Evolutionary conservation across 352 stramenopile genomes (phyloP).

Genomic region (Plasmopara muralis): DNA sequence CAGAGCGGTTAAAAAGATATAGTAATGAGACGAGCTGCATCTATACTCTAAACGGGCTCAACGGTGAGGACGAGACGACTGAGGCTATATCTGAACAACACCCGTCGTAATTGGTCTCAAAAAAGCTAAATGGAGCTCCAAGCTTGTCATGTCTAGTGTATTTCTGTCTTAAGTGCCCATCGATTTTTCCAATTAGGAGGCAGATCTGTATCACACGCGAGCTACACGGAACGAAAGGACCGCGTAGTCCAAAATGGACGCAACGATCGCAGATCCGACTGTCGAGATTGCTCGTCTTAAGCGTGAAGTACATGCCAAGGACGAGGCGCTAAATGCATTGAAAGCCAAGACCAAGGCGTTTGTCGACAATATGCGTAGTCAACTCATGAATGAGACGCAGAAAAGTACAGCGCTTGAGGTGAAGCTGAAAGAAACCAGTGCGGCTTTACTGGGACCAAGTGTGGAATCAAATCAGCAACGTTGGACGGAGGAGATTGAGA

Average conservation of each 20-base stretch:
- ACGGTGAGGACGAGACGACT: conserved; percentile 9
- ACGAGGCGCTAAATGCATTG: conserved; percentile 72
- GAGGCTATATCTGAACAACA: conserved; percentile 10
- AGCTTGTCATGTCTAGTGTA: conserved; percentile 11
- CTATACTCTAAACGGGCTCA: conserved; percentile 7
- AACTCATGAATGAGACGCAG: conserved; percentile 59
- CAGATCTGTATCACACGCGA: conserved; percentile 20
- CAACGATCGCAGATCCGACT: conserved; percentile 21
- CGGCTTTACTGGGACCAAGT: background rate
- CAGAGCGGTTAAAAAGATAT: too few relatives aligned
- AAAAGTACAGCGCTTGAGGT: conserved; percentile 52
- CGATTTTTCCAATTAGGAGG: background rate
- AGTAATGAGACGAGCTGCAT: too few relatives aligned
- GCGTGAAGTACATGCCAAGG: conserved; percentile 58
- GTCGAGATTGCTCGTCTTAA: conserved; percentile 49
- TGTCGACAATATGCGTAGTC: conserved; percentile 65
- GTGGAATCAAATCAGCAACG: conserved; percentile 12
- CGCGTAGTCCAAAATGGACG: conserved; percentile 14
- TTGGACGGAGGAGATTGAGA: conserved; percentile 24
- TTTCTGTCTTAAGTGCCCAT: conserved; percentile 18
- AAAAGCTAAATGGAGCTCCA: conserved; percentile 17
- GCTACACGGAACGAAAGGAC: conserved; percentile 9
- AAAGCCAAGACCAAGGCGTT: conserved; percentile 84
- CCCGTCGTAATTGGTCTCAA: background rate
- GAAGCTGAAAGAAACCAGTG: conserved; percentile 28